These are phyloP conservation scores for Corylus heterophylla DNA, from an alignment of 306 rosid species.

Conservation along the genomic window DNA sequence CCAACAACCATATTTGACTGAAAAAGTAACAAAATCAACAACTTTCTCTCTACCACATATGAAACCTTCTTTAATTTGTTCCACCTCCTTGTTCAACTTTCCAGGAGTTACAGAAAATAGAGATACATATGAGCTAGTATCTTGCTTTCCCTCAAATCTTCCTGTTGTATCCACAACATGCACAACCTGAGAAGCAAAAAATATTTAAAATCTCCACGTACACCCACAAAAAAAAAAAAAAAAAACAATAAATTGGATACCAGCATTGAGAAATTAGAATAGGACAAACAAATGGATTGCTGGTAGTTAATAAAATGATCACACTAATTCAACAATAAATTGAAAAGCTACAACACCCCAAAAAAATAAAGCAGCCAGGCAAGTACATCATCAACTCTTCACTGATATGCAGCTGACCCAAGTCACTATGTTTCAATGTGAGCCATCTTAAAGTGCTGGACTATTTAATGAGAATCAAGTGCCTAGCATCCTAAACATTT, in stretches of 20 bases:
- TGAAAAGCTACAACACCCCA: not conserved
- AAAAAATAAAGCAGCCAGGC: not conserved
- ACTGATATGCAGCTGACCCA: too few species aligned
- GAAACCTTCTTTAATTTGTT: slow-evolving; percentile 71
- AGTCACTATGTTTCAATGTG: too few species aligned
- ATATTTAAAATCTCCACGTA: not conserved
- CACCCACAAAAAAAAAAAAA: not conserved
- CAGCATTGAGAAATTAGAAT: not conserved
- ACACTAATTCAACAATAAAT: not conserved
- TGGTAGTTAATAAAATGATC: not conserved
- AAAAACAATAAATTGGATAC: not conserved
- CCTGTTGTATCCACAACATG: slow-evolving; percentile 80
- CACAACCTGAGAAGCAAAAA: slow-evolving; percentile 65
- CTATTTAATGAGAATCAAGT: not conserved
- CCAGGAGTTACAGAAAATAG: slow-evolving; percentile 88
- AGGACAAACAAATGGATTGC: not conserved
- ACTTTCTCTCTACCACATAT: slow-evolving; percentile 65
- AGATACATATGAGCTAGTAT: slow-evolving; percentile 63
- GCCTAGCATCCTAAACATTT: not conserved
- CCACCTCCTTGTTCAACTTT: slow-evolving; percentile 76
- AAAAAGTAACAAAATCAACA: slow-evolving; percentile 80
- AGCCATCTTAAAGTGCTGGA: too few species aligned
- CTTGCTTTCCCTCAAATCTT: slow-evolving; percentile 42
- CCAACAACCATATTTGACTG: slow-evolving; percentile 77
- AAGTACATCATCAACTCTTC: too few species aligned